phyloP scores from a whole-genome alignment of 306 rosid genomes.

The Erythrophleum fordii region DNA sequence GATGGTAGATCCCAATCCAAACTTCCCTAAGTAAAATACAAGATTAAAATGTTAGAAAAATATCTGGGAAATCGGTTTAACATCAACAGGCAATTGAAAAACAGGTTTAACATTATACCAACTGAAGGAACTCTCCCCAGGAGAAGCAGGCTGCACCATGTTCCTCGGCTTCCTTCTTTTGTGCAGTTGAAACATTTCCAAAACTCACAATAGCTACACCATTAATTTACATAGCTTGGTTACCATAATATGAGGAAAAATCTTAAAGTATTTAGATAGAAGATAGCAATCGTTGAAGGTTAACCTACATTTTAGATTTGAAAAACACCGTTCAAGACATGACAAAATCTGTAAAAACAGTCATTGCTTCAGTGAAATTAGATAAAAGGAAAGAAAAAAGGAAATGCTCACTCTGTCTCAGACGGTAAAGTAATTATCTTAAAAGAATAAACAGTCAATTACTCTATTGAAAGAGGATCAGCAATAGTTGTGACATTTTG shows the following conservation, averaged over 20 bases:
- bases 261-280: not conserved
- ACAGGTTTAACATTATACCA: slow-evolving; percentile 54
- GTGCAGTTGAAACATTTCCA: slow-evolving; percentile 60
- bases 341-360: slow-evolving; percentile 76
- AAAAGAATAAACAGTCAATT: slow-evolving; percentile 14
- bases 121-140: slow-evolving; percentile 78
- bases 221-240: slow-evolving; percentile 31
- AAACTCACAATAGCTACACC: slow-evolving; percentile 85
- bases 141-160: slow-evolving; percentile 78
- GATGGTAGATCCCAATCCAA: slow-evolving; percentile 61
- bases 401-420: not conserved
- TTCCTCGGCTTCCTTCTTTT: slow-evolving; percentile 86
- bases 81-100: slow-evolving; percentile 13
- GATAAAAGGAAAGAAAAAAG: not conserved
- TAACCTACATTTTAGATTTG: slow-evolving; percentile 73
- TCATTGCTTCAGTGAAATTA: slow-evolving; percentile 8
- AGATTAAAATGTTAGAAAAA: not conserved
- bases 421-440: slow-evolving; percentile 7
- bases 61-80: not conserved
- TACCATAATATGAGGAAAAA: slow-evolving; percentile 22
- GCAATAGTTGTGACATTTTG: not conserved
- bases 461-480: not conserved
- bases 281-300: slow-evolving; percentile 36
- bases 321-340: slow-evolving; percentile 70
- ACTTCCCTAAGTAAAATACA: slow-evolving; percentile 58